Evolutionary conservation across 176 grass and related monocot species (phyloP), one percentile per base, ranked within the genome.

Genomic region (Poa annua): DNA sequence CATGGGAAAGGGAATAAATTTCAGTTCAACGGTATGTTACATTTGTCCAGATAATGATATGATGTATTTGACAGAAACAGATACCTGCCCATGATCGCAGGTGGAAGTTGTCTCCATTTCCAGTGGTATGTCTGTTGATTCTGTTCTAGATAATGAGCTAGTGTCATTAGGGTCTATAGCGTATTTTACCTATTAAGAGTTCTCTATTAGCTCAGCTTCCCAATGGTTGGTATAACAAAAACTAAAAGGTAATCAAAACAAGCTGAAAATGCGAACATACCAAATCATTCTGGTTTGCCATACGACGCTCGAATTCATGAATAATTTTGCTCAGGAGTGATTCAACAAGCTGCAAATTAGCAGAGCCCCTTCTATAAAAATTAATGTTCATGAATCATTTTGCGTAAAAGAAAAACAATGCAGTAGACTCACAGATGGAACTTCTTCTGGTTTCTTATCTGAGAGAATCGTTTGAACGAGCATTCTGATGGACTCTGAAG

Each of bases 371-470:
- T 35, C 7, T 74, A 64, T 60, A 62, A 80, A 68, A 29, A 72
- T 78, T 83, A 45, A 78, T 86, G 2, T 49, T 25, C 41, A 70
- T 26, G 34, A 74, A 82, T 20, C 1, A 69, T 22, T 20, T 61
- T 72, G 47, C 25, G 60, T 67, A 82, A 84, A 77, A 38, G 71
- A 34, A 61, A 34, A 84, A 17, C 22, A 80, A 55, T 14, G 59
- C 26, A 71, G 1, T 85, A 89, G n/a, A 16, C 84, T 82, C 41
- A 98, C 96, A 62, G 44, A 76, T 21, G 96, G 96, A 78, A 98
- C 52, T 93, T 98, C 92, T 86, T 98, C 96, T 22, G 92, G 89
- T 85, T 88, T 95, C 78, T 91, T 98, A 67, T 92, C 89, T 52
- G 91, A 87, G 17, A 98, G 61, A 87, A 95, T 82, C 7, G 80